Conservation (phyloP, 805 yeast genomes). For the Kodamaea sagamina region DNA sequence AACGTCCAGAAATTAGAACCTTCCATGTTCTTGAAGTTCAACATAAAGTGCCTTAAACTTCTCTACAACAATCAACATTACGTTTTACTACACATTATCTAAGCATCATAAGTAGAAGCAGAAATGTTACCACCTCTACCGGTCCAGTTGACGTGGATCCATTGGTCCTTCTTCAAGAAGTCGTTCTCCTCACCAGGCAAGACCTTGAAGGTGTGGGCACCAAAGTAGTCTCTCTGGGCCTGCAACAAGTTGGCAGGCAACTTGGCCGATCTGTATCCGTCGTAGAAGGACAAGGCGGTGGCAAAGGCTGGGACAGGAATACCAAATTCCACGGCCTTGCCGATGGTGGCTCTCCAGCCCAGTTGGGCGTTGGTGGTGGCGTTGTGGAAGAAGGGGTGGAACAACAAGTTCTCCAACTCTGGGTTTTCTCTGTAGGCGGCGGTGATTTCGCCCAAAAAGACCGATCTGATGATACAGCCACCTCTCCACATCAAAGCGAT, state of each 20-base stretch:
- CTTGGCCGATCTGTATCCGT: constrained; percentile 95
- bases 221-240: constrained; percentile 99
- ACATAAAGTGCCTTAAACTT: too few species aligned
- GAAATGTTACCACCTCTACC: constrained; percentile 98
- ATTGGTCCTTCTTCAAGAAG: constrained; percentile 71
- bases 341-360: constrained; percentile 92
- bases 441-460: constrained; percentile 95
- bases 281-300: constrained; percentile 96
- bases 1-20: too few species aligned
- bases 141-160: constrained; percentile 98
- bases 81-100: background rate
- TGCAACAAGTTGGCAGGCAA: constrained; percentile 97
- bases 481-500: constrained; percentile 99
- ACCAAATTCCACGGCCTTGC: constrained; percentile 78
- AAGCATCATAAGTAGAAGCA: constrained; percentile 93
- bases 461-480: constrained; percentile 99
- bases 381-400: constrained; percentile 89
- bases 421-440: constrained; percentile 93
- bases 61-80: background rate
- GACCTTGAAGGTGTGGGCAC: constrained; percentile 98
- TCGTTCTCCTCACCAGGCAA: constrained; percentile 82
- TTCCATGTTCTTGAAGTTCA: too few species aligned
- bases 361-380: constrained; percentile 92
- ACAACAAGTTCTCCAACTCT: constrained; percentile 90
- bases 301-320: constrained; percentile 97